Conservation (phyloP, 495 filamentous ascomycete genomes). For the Daldinia childiae region DNA sequence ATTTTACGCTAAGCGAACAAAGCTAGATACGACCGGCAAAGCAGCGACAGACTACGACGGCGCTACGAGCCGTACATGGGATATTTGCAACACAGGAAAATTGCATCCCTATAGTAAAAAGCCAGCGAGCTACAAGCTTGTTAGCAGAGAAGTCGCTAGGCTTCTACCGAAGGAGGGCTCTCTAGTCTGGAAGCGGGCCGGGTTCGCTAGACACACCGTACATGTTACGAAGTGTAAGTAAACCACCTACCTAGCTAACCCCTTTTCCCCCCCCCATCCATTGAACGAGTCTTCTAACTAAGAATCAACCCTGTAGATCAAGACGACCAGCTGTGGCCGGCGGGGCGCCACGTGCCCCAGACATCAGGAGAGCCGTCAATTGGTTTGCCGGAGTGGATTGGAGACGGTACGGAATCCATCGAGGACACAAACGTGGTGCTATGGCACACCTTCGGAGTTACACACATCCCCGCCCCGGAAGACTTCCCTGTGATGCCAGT, state of each 20-base stretch:
- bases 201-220: constrained; percentile 89
- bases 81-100: constrained; percentile 86
- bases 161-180: constrained; percentile 86
- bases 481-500: constrained; percentile 97
- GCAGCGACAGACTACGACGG: constrained; percentile 85
- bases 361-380: constrained; percentile 84
- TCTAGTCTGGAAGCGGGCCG: constrained; percentile 92
- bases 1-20: constrained; percentile 91
- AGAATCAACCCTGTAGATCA: constrained; percentile 61
- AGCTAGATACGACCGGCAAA: constrained; percentile 76
- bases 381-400: constrained; percentile 87
- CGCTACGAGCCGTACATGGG: constrained; percentile 83
- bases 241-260: constrained; percentile 19
- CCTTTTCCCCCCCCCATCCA: not conserved
- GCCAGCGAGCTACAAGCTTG: constrained; percentile 89
- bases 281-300: not conserved
- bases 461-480: constrained; percentile 91
- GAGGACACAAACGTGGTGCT: constrained; percentile 90
- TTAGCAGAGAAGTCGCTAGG: constrained; percentile 81
- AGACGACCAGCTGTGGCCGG: constrained; percentile 90
- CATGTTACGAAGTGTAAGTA: constrained; percentile 88
- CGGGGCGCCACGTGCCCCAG: constrained; percentile 93
- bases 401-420: constrained; percentile 73
- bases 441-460: constrained; percentile 96
- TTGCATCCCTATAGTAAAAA: constrained; percentile 87